Evolutionary conservation across 169 alveolate genomes (phyloP).

Genomic region (Plasmodium yoelii): DNA sequence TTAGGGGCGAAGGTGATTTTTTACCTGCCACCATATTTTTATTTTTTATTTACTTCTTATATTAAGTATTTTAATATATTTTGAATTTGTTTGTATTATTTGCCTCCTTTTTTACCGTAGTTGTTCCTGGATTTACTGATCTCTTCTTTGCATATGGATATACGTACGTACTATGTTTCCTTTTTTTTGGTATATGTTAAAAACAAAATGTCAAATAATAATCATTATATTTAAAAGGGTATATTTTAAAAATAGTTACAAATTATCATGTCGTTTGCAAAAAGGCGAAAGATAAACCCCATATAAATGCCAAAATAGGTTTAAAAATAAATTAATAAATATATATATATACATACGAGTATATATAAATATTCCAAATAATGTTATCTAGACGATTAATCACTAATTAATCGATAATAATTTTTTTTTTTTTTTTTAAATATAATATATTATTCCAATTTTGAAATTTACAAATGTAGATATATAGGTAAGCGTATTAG

Average conservation of each 20-base stretch:
- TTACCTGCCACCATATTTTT: constrained; percentile 45
- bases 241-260: not conserved
- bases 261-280: not conserved
- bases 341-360: not conserved
- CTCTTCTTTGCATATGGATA: not conserved
- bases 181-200: not conserved
- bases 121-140: too few species aligned
- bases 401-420: too few species aligned
- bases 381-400: too few species aligned
- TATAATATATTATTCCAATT: too few species aligned
- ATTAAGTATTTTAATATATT: too few species aligned
- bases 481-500: too few species aligned
- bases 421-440: too few species aligned
- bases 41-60: not conserved
- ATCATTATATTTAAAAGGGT: not conserved
- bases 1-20: constrained; percentile 12
- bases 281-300: not conserved
- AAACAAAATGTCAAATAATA: not conserved
- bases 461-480: too few species aligned
- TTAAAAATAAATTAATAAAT: not conserved
- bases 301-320: not conserved
- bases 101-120: too few species aligned
- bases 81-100: too few species aligned
- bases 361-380: not conserved
- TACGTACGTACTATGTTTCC: not conserved